Evolutionary conservation across 139 green algal species (phyloP).

Genomic region (Chlamydomonas incerta): DNA sequence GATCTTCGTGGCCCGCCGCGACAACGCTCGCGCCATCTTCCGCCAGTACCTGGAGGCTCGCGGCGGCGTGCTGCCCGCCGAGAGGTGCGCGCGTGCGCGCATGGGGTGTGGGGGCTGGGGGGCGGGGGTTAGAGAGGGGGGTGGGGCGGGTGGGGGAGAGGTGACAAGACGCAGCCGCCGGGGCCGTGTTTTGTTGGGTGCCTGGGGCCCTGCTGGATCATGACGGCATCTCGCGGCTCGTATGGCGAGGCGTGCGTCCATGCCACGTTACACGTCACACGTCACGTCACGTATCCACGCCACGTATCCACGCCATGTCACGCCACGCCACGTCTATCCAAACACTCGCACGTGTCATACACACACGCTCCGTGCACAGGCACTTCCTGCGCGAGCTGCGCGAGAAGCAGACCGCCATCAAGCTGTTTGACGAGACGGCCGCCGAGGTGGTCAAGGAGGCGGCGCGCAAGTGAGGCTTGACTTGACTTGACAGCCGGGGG

Average conservation of each 20-base stretch:
- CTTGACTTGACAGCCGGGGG: not conserved
- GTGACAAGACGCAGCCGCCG: no score
- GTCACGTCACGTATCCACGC: no score
- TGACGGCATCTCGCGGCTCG: no score
- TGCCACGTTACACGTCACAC: no score
- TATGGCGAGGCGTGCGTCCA: no score
- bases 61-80: slow-evolving; percentile 70
- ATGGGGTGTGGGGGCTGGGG: not conserved
- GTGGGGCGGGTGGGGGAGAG: not conserved
- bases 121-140: no score
- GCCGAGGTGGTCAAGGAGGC: slow-evolving; percentile 74
- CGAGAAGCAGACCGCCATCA: slow-evolving; percentile 74
- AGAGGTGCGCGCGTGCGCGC: slow-evolving; percentile 62
- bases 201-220: no score
- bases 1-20: slow-evolving; percentile 84
- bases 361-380: not conserved
- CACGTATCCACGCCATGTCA: no score
- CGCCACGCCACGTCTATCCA: no score
- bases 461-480: slow-evolving; percentile 49
- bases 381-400: slow-evolving; percentile 73
- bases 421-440: slow-evolving; percentile 88
- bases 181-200: no score
- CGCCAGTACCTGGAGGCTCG: slow-evolving; percentile 53
- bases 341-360: no score
- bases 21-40: slow-evolving; percentile 88